A percentile compares a stretch with the other conserved stretches of the same genome.
These are phyloP conservation scores for Coniochaeta ligniaria DNA, from an alignment of 2,329 filamentous ascomycete species.

Conservation along the genomic window DNA sequence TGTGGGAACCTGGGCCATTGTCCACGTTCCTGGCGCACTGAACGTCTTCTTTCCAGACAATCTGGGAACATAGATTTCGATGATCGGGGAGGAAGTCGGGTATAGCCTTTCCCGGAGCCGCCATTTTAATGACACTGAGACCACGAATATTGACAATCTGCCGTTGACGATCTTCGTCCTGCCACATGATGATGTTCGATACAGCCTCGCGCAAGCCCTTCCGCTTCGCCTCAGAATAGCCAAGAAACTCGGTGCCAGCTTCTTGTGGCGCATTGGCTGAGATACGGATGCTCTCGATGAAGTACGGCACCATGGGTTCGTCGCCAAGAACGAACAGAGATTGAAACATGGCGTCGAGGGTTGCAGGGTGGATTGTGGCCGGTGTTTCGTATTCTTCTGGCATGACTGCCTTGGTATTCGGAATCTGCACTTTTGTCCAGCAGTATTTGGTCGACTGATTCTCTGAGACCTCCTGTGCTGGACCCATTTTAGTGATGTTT, in stretches of 20 bases:
- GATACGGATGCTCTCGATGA: constrained; percentile 37
- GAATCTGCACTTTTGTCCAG: constrained; percentile 29
- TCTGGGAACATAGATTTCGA: constrained; percentile 39
- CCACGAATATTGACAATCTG: constrained; percentile 36
- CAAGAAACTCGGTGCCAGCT: constrained; percentile 27
- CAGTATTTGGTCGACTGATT: not conserved
- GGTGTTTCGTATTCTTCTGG: constrained; percentile 44
- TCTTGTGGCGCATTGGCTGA: constrained; percentile 26
- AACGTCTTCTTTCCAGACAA: constrained; percentile 35
- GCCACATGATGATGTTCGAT: constrained; percentile 36
- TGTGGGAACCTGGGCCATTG: not conserved
- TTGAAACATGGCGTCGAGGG: constrained; percentile 50
- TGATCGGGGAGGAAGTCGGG: constrained; percentile 38
- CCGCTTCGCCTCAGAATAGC: constrained; percentile 21
- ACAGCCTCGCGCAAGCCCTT: constrained; percentile 22
- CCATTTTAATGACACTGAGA: constrained; percentile 33
- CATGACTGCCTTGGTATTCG: constrained; percentile 45
- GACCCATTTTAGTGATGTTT: constrained; percentile 32
- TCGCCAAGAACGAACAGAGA: constrained; percentile 37
- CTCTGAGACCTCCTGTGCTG: not conserved
- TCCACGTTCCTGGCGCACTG: not conserved
- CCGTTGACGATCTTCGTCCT: constrained; percentile 17
- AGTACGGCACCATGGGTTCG: constrained; percentile 41
- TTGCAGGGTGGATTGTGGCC: constrained; percentile 50
- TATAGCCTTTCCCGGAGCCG: constrained; percentile 14